These are phyloP conservation scores for Ophiosphaerella korrae DNA, from an alignment of 2,329 filamentous ascomycete species.

Conservation along the genomic window DNA sequence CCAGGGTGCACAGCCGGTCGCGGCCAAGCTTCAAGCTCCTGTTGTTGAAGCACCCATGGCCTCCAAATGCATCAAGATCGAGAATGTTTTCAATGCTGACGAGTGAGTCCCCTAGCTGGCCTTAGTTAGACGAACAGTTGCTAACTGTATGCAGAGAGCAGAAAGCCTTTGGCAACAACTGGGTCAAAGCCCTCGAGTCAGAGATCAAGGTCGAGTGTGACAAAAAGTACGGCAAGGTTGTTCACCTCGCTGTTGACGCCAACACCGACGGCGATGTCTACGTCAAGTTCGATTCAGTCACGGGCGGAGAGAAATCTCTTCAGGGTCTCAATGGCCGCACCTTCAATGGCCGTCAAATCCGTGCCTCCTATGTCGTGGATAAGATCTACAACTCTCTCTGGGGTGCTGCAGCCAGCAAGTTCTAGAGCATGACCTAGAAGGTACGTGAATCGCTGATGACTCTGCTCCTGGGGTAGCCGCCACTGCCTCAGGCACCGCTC, in stretches of 20 bases:
- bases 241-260: slow-evolving; percentile 93
- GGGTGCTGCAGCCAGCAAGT: slow-evolving; percentile 36
- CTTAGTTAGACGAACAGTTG: background rate
- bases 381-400: slow-evolving; percentile 96
- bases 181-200: slow-evolving; percentile 92
- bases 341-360: slow-evolving; percentile 92
- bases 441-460: slow-evolving; percentile 19
- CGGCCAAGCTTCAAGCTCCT: slow-evolving; percentile 79
- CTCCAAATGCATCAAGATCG: slow-evolving; percentile 90
- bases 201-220: slow-evolving; percentile 93
- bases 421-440: slow-evolving; percentile 17
- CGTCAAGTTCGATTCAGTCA: slow-evolving; percentile 95
- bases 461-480: slow-evolving; percentile 1
- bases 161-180: slow-evolving; percentile 49
- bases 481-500: slow-evolving; percentile 8
- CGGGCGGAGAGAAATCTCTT: slow-evolving; percentile 95
- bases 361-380: slow-evolving; percentile 93
- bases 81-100: slow-evolving; percentile 92
- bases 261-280: slow-evolving; percentile 97
- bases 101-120: slow-evolving; percentile 67
- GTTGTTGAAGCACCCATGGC: slow-evolving; percentile 79
- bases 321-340: slow-evolving; percentile 96
- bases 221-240: slow-evolving; percentile 93
- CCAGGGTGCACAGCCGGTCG: slow-evolving; percentile 37
- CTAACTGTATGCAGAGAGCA: slow-evolving; percentile 36